Evolutionary conservation across 768 basidiomycete genomes (phyloP).

Genomic region (Lenzites betulinus): DNA sequence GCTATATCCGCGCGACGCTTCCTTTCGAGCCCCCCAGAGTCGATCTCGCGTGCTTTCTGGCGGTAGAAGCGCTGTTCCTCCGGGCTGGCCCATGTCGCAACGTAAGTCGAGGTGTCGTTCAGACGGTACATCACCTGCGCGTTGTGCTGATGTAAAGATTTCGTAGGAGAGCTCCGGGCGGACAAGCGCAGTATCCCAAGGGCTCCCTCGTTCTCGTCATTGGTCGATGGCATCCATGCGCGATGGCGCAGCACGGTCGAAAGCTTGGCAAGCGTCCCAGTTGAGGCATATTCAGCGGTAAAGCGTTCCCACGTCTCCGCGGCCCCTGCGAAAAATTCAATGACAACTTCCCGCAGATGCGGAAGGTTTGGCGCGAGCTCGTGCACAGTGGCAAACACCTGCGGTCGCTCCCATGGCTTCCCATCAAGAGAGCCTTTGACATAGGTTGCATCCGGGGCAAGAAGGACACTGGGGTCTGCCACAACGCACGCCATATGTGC

Average conservation of each 20-base stretch:
- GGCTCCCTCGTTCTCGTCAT: constrained; percentile 34
- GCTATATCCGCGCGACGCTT: background rate
- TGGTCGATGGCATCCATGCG: constrained; percentile 28
- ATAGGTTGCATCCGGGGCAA: constrained; percentile 15
- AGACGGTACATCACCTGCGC: constrained; percentile 3
- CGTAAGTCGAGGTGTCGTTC: background rate
- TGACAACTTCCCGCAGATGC: constrained; percentile 8
- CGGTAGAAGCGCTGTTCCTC: background rate
- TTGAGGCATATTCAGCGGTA: constrained; percentile 30
- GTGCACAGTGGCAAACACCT: constrained; percentile 19
- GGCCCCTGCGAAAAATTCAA: constrained; percentile 28
- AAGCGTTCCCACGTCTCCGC: constrained; percentile 29
- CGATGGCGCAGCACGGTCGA: background rate
- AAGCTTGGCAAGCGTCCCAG: constrained; percentile 18
- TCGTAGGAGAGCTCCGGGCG: background rate
- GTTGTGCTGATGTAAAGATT: constrained; percentile 14
- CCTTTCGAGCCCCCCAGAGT: background rate
- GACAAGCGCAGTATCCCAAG: constrained; percentile 17
- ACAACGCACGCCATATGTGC: constrained; percentile 23
- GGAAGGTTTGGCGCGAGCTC: constrained; percentile 14
- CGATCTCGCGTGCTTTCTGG: background rate
- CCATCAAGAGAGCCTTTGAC: constrained; percentile 19
- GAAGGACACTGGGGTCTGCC: constrained; percentile 24
- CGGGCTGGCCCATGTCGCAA: background rate
- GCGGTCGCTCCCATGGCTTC: constrained; percentile 5